Conservation (phyloP, 2,329 filamentous ascomycete genomes). For the Emergomyces pasteurianus region DNA sequence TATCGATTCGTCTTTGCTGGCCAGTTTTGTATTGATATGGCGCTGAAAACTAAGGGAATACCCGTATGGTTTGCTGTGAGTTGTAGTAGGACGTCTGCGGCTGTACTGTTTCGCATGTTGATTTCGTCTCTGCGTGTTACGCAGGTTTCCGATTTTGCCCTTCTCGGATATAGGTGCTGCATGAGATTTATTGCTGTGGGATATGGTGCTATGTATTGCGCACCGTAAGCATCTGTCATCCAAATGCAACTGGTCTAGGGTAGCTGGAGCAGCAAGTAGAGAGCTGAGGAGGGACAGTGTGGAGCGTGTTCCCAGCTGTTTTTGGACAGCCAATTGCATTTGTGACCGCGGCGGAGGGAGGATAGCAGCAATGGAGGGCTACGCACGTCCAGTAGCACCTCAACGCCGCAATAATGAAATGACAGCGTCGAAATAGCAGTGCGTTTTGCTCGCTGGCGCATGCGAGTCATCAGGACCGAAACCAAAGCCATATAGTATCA, state of each 20-base stretch:
- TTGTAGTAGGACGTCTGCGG: neutral
- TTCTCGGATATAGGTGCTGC: neutral
- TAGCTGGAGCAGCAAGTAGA: slow-evolving; percentile 19
- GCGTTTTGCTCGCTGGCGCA: neutral
- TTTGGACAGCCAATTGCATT: slow-evolving; percentile 34
- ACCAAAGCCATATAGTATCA: neutral
- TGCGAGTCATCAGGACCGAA: neutral
- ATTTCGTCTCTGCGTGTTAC: neutral
- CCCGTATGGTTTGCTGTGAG: neutral
- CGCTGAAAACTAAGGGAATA: neutral
- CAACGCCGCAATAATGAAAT: neutral
- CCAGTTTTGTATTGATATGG: neutral
- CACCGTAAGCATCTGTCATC: slow-evolving; percentile 20
- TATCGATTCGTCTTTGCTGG: neutral
- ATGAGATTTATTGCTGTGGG: neutral
- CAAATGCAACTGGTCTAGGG: slow-evolving; percentile 23
- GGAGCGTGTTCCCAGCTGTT: slow-evolving; percentile 31
- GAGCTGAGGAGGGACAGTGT: slow-evolving; percentile 27
- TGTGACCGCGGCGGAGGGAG: neutral
- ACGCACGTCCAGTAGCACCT: no score
- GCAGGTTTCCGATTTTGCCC: neutral
- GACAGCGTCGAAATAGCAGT: neutral
- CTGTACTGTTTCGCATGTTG: neutral
- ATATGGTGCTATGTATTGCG: slow-evolving; percentile 11
- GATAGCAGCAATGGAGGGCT: neutral